Evolutionary conservation across 169 alveolate genomes (phyloP).

Genomic region (Theileria orientalis): DNA sequence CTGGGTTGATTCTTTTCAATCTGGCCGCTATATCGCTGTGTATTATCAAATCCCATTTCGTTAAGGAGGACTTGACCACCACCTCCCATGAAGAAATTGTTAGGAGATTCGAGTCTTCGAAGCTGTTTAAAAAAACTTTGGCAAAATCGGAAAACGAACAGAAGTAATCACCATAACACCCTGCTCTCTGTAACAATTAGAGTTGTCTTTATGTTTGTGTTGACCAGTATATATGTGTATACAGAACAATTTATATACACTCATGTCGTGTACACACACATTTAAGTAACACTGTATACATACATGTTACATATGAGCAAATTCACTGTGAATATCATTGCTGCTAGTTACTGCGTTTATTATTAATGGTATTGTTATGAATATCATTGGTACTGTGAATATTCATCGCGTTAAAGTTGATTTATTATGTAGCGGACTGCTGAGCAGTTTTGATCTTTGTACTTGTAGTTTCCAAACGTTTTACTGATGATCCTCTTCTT

Average conservation of each 20-base stretch:
- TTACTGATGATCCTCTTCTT: constrained; percentile 6
- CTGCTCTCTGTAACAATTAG: no score
- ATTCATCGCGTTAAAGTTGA: no score
- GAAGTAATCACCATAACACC: neutral
- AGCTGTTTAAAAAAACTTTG: neutral
- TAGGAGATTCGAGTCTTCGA: constrained; percentile 1
- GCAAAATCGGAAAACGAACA: neutral
- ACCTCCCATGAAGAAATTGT: constrained; percentile 8
- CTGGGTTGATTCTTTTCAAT: constrained; percentile 11
- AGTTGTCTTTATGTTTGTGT: neutral
- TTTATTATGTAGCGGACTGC: constrained; percentile 62
- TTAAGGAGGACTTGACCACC: neutral
- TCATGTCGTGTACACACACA: no score
- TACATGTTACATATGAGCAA: no score
- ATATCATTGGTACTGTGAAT: no score
- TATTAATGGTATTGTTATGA: no score
- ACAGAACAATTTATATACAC: no score
- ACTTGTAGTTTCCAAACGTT: constrained; percentile 52
- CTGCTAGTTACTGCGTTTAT: neutral
- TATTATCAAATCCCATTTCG: neutral
- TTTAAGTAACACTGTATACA: no score
- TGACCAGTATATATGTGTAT: neutral
- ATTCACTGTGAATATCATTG: neutral
- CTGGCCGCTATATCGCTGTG: neutral
- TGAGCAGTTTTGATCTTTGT: constrained; percentile 54